Evolutionary conservation across 2,329 filamentous ascomycete species (phyloP), one percentile per base, ranked within the genome.

Genomic region (Zarea fungicola): DNA sequence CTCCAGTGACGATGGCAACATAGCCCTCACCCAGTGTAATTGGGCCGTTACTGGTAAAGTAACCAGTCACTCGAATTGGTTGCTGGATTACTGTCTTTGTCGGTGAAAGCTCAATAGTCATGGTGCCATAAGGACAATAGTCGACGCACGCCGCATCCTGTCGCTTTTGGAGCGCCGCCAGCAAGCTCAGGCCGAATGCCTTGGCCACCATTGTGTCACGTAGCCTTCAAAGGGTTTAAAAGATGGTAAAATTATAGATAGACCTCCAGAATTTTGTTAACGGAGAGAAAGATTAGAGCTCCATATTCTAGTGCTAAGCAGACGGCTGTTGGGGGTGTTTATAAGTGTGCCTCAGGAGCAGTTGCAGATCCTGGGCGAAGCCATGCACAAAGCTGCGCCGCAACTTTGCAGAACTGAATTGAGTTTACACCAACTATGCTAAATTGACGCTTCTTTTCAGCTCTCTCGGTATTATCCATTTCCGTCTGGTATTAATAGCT

Each of bases 1-100:
- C 47, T 4, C 47, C 47, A n/a, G 39, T 36, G 10, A 49, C 9
- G 2, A 23, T 43, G 8, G 47, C 47, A 23, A 39, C 23, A 14
- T 36, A 2, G n/a, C 39, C 18, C 4, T 29, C 23, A 8, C 23
- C 47, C 6, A 49, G 25, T 2, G 23, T 43, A 8, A 43, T 19
- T 6, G 47, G 47, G 8, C 47, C 47, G 21, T 49, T 37, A 31
- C 9, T 28, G 7, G 47, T 8, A 42, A 49, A 43, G 19, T 43
- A 49, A 9, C 47, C 47, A n/a, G 47, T 49, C 6, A 49, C 19
- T 28, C 11, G 39, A 23, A 43, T 14, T 7, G 47, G 40, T n/a
- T 36, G 31, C 11, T 49, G 14, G 6, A 32, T 18, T 3, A 49
- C 26, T 2, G 39, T 21, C 6, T 43, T 21, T 9, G 47, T 49